Base-by-base conservation (phyloP, 371 early-diverging fungal species). In the Massospora cicadina region DNA sequence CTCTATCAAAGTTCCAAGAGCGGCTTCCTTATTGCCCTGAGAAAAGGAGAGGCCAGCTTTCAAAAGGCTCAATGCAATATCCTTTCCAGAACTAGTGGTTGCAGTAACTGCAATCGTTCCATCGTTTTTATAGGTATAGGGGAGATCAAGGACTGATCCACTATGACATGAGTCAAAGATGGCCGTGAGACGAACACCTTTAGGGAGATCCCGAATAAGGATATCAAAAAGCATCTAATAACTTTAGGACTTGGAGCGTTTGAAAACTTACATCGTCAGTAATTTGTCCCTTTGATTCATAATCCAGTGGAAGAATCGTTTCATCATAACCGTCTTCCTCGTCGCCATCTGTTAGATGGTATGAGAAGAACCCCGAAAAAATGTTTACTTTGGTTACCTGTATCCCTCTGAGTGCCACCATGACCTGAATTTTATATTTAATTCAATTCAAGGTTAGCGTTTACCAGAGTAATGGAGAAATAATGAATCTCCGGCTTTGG, bases 71-170 rank as follows among this genome's bases (percentile, higher is more conserved):
- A 65, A 68, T 13, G 79, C 81, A 3, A 78, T 79, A 67, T 77
- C 77, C 68, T 68, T 87, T 21, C 87, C 79, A 71, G 54, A 78
- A 31, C 17, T 13, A 25, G 24, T 33, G 56, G 74, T 78, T 12
- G 68, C 58, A 33, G 56, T 65, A 30, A 77, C 75, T 65, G 81
- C 80, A 54, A 81, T 66, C 54, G 74, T 74, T 60, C 91, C 92
- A 56, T 78, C 71, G 28, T 82, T 82, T 55, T 81, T 79, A 73
- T 93, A 92, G 43, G 82, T 80, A 70, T 79, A 92, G 2, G 93
- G 92, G 28, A 93, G 77, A 71, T 93, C 94, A 10, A 93, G 74
- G 0, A 84, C 88, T 0, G 91, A 70, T 70, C 75, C 75, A 66
- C 71, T 71, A 66, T 79, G 79, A 63, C 79, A 79, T 0, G 72